These are phyloP conservation scores for Xylariaceae sp. DNA, from an alignment of 2,329 filamentous ascomycete genomes.

Conservation along the genomic window DNA sequence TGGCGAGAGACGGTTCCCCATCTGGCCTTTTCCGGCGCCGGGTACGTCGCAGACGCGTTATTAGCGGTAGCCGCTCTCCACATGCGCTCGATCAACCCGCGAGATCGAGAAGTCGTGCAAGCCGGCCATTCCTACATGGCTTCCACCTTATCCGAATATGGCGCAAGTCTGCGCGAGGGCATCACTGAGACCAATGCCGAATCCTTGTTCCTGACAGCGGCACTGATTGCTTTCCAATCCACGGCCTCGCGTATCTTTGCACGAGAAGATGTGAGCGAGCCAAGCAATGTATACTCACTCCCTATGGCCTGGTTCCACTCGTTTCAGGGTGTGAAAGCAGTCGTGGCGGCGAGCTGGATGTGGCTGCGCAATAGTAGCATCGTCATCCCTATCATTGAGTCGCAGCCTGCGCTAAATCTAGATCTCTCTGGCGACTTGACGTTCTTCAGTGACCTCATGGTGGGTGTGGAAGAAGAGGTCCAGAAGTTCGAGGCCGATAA, in stretches of 20 bases:
- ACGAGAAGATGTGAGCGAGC: constrained; percentile 49
- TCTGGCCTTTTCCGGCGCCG: constrained; percentile 57
- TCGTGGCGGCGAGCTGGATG: constrained; percentile 63
- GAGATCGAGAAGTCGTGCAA: constrained; percentile 58
- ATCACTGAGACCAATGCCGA: constrained; percentile 60
- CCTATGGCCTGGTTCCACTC: constrained; percentile 65
- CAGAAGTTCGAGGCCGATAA: constrained; percentile 29
- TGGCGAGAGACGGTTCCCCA: constrained; percentile 61
- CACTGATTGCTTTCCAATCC: constrained; percentile 66
- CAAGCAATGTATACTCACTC: constrained; percentile 49
- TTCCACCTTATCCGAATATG: constrained; percentile 60
- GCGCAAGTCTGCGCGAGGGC: constrained; percentile 52
- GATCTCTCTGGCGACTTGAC: constrained; percentile 53
- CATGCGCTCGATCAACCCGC: constrained; percentile 53
- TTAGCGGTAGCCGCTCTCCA: constrained; percentile 64
- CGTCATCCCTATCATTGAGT: constrained; percentile 61
- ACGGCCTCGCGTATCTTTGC: constrained; percentile 61
- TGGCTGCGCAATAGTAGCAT: constrained; percentile 58
- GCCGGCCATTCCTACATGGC: constrained; percentile 66
- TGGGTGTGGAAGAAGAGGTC: constrained; percentile 57
- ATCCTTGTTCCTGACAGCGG: constrained; percentile 59
- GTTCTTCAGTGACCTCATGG: constrained; percentile 61
- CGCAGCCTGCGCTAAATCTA: constrained; percentile 60
- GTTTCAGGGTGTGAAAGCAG: constrained; percentile 64
- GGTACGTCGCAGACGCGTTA: constrained; percentile 61